Evolutionary conservation across 2,329 filamentous ascomycete genomes (phyloP).

Genomic region (Hyphodiscus sp.): DNA sequence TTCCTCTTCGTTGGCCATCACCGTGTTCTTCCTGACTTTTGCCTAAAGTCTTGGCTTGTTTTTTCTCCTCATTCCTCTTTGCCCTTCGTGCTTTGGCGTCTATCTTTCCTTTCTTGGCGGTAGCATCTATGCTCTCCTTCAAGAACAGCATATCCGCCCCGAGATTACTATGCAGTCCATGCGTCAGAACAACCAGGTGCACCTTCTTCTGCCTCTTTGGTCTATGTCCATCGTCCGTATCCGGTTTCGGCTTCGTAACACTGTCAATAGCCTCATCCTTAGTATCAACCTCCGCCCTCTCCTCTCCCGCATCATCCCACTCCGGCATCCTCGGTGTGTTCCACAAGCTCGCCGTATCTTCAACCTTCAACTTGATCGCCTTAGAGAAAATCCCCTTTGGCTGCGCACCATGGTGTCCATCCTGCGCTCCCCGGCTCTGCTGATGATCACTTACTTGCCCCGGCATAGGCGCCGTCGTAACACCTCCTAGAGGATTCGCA

Average conservation of each 20-base stretch:
- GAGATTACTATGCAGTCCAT: conserved; percentile 92
- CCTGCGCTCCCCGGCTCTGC: conserved; percentile 49
- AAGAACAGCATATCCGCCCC: conserved; percentile 94
- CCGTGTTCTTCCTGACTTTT: conserved; percentile 17
- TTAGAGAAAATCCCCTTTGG: conserved; percentile 76
- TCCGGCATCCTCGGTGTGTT: conserved; percentile 79
- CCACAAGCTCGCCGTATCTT: conserved; percentile 88
- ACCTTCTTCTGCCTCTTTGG: conserved; percentile 65
- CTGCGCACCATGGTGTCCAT: conserved; percentile 55
- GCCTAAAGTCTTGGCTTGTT: conserved; percentile 11
- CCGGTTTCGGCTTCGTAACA: conserved; percentile 16
- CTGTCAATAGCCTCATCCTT: conserved; percentile 21
- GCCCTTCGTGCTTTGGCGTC: conserved; percentile 58
- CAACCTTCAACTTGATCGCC: conserved; percentile 69
- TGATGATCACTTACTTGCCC: conserved; percentile 74
- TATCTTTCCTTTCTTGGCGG: conserved; percentile 65
- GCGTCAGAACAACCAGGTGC: conserved; percentile 86
- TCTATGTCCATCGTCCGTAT: conserved; percentile 19
- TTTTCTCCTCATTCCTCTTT: conserved; percentile 36
- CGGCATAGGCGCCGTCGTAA: conserved; percentile 40
- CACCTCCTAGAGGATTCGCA: conserved; percentile 29
- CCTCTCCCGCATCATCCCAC: conserved; percentile 37
- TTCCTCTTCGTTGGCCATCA: conserved; percentile 14
- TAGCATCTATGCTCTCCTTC: conserved; percentile 92
- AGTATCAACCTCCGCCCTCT: conserved; percentile 19